These are phyloP conservation scores for Xanthoconium purpureum DNA, from an alignment of 768 basidiomycete genomes.

Conservation along the genomic window DNA sequence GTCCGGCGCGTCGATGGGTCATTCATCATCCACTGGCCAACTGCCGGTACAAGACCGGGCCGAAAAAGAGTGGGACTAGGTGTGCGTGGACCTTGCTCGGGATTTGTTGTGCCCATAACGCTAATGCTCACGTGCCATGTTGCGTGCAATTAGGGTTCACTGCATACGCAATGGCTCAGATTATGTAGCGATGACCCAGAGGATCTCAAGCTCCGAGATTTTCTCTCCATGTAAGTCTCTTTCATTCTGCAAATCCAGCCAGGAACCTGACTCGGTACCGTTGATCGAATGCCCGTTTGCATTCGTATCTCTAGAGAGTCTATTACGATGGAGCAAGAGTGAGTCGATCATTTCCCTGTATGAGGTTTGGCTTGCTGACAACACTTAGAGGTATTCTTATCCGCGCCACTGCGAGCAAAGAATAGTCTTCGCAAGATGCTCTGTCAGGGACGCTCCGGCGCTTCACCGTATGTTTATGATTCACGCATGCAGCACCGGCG, in stretches of 20 bases:
- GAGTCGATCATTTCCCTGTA: slow-evolving; percentile 10
- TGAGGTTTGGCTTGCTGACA: slow-evolving; percentile 7
- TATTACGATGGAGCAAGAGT: slow-evolving; percentile 24
- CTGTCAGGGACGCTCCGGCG: neutral
- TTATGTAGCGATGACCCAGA: slow-evolving; percentile 25
- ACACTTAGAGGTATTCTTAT: slow-evolving; percentile 14
- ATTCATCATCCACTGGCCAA: slow-evolving; percentile 29
- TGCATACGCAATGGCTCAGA: slow-evolving; percentile 26
- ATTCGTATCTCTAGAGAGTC: slow-evolving; percentile 12
- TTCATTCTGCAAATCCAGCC: neutral
- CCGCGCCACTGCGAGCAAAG: slow-evolving; percentile 8
- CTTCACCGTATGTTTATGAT: slow-evolving; percentile 6
- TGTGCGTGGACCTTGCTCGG: slow-evolving; percentile 13
- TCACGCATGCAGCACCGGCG: neutral
- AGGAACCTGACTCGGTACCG: slow-evolving; percentile 6
- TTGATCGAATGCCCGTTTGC: neutral
- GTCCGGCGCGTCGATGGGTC: slow-evolving; percentile 17
- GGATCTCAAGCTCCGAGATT: slow-evolving; percentile 19
- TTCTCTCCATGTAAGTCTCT: slow-evolving; percentile 28
- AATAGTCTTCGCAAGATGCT: slow-evolving; percentile 1
- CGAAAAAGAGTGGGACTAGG: neutral
- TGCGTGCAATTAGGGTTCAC: slow-evolving; percentile 12
- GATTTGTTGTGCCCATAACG: neutral
- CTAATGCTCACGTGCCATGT: neutral
- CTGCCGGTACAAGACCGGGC: neutral